Evolutionary conservation across 192 early-diverging fungal genomes (phyloP).

Genomic region (Obelidium mucronatum): DNA sequence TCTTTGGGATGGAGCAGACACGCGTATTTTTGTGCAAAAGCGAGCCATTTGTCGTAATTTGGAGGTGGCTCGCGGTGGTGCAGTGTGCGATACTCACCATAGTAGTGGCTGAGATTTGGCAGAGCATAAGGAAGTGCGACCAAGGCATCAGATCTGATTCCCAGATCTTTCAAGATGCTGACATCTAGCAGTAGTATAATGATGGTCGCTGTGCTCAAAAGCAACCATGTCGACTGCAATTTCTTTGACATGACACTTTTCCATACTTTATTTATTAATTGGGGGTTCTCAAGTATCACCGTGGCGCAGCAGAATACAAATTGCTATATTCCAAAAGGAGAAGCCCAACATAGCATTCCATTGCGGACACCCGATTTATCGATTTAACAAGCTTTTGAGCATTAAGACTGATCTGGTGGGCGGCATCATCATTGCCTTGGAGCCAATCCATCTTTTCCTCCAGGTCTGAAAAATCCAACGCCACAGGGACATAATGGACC

Average conservation of each 20-base stretch:
- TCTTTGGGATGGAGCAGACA: background rate
- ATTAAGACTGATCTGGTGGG: constrained; percentile 1
- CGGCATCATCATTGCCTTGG: background rate
- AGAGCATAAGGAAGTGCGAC: too few species aligned
- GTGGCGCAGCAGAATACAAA: too few species aligned
- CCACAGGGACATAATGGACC: background rate
- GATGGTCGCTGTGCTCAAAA: too few species aligned
- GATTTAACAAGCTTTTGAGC: background rate
- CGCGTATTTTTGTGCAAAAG: background rate
- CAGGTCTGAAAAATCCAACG: too few species aligned
- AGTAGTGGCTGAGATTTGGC: too few species aligned
- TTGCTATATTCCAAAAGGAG: background rate
- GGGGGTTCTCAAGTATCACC: too few species aligned
- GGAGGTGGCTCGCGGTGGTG: background rate
- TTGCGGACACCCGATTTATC: background rate
- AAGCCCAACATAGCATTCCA: background rate
- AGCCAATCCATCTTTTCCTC: constrained; percentile 10
- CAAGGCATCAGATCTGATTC: too few species aligned
- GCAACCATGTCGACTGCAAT: too few species aligned
- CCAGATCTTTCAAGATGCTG: too few species aligned
- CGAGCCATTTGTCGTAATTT: background rate
- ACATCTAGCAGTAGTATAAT: too few species aligned
- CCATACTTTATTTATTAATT: too few species aligned
- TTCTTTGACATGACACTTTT: too few species aligned
- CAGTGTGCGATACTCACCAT: background rate